Evolutionary conservation across 2,329 filamentous ascomycete genomes (phyloP), one percentile per base, ranked within the genome.

Genomic region (Exophiala sp.): DNA sequence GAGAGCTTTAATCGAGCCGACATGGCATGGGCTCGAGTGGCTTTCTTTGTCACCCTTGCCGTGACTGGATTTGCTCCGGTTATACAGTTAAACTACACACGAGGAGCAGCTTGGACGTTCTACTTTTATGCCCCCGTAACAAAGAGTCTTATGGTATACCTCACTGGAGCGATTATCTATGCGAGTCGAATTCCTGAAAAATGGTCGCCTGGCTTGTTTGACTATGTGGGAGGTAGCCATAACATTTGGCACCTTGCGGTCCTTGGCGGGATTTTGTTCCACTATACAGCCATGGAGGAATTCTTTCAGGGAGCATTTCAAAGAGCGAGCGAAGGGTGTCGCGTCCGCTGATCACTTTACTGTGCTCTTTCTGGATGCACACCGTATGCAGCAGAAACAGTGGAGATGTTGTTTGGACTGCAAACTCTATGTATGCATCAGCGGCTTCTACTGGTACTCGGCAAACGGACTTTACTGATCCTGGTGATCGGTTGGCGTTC

Each of bases 201-300:
- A 55, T 98, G 89, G 86, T 85, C 78, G 60, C 93, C 93, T 0
- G 93, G 93, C 43, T 81, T 85, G 65, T 98, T 98, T 62, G 93
- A 98, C 69, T 97, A 97, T 66, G 78, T 94, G 34, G 93, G 93
- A 32, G 90, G 88, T 39, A 94, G 88, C 67, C 93, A 98, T 71
- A 98, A 98, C 68, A 82, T 98, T 51, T 98, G 93, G 93, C 93
- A 98, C 68, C 70, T 95, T 27, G 93, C 93, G 6, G 93, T 98
- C 9, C 73, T 98, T 22, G 88, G 90, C 13, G 93, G 93, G 9
- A 98, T 98, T 50, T 69, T 97, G n/a, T 97, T 95, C 67, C 93
- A 98, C 68, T 98, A 97, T 70, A 78, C 79, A 18, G 93, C 93
- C 14, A 96, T 98, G 91, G 87, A 96, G 68, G 80, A 89, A 48